phyloP scores from a whole-genome alignment of 108 stramenopile species.

The Cyclotella sp. region DNA sequence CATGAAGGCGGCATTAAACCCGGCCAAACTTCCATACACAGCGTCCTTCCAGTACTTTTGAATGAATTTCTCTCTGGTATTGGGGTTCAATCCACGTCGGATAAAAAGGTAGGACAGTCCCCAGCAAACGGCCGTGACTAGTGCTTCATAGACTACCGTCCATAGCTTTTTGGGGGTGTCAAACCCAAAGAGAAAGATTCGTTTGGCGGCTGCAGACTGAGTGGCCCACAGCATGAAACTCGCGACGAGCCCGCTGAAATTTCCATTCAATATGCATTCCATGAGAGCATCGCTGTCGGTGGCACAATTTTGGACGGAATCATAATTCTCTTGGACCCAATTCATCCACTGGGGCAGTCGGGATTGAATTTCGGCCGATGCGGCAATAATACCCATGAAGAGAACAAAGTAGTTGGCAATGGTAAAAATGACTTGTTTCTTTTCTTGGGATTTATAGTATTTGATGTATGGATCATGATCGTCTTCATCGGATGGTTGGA shows the following conservation, averaged over 20 bases:
- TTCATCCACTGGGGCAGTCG: conserved; percentile 76
- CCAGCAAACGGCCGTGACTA: conserved; percentile 86
- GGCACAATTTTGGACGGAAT: conserved; percentile 82
- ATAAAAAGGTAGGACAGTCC: conserved; percentile 85
- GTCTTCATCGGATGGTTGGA: conserved; percentile 13
- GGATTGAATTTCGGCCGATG: conserved; percentile 85
- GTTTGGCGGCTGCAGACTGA: conserved; percentile 72
- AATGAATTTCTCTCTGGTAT: conserved; percentile 73
- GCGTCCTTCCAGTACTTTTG: conserved; percentile 93
- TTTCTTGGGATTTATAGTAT: conserved; percentile 55
- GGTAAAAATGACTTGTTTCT: conserved; percentile 80
- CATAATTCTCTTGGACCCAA: conserved; percentile 71
- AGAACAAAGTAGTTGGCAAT: conserved; percentile 84
- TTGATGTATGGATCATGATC: conserved; percentile 9
- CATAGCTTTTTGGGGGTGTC: conserved; percentile 79
- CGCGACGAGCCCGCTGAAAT: conserved; percentile 83
- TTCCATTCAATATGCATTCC: conserved; percentile 78
- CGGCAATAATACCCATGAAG: conserved; percentile 82
- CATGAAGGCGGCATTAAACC: conserved; percentile 91
- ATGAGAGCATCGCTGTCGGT: conserved; percentile 79
- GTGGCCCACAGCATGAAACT: conserved; percentile 78
- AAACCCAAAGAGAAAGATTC: conserved; percentile 89
- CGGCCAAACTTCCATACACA: conserved; percentile 89
- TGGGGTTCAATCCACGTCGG: conserved; percentile 87
- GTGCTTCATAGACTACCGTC: conserved; percentile 86